These are phyloP conservation scores for Paramyrothecium sp. DNA, from an alignment of 2,329 filamentous ascomycete genomes.

Conservation along the genomic window DNA sequence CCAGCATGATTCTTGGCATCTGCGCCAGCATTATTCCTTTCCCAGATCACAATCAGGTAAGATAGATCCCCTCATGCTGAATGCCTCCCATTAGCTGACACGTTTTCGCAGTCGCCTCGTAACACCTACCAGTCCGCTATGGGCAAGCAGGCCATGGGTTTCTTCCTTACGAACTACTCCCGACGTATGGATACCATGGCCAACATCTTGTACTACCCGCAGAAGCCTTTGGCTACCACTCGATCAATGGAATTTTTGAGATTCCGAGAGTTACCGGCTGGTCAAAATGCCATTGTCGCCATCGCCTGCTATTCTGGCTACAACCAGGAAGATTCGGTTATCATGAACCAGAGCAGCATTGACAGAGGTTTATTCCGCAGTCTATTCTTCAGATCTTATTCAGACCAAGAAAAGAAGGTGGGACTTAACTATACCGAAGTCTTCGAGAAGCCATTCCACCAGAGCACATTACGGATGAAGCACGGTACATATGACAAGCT, in stretches of 20 bases:
- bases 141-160: slow-evolving; percentile 99
- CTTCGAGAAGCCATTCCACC: slow-evolving; percentile 91
- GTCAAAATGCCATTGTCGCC: slow-evolving; percentile 97
- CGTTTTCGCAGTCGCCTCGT: slow-evolving; percentile 73
- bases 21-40: slow-evolving; percentile 99
- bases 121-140: slow-evolving; percentile 99
- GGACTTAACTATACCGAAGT: slow-evolving; percentile 89
- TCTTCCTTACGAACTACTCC: slow-evolving; percentile 95
- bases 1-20: slow-evolving; percentile 97
- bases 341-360: slow-evolving; percentile 99
- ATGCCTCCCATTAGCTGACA: background rate
- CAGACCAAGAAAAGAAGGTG: slow-evolving; percentile 93
- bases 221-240: slow-evolving; percentile 94
- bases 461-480: slow-evolving; percentile 87
- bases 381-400: slow-evolving; percentile 96
- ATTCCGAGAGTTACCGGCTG: slow-evolving; percentile 94
- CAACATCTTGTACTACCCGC: slow-evolving; percentile 97
- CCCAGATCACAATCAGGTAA: slow-evolving; percentile 92
- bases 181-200: slow-evolving; percentile 99
- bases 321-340: slow-evolving; percentile 99
- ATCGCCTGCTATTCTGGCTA: slow-evolving; percentile 98
- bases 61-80: slow-evolving; percentile 15
- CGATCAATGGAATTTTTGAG: slow-evolving; percentile 98
- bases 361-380: slow-evolving; percentile 96
- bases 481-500: slow-evolving; percentile 97